A percentile compares a stretch with the other conserved stretches of the same genome.
phyloP scores from a whole-genome alignment of 306 rosid species.

The Vigna trinervia region DNA sequence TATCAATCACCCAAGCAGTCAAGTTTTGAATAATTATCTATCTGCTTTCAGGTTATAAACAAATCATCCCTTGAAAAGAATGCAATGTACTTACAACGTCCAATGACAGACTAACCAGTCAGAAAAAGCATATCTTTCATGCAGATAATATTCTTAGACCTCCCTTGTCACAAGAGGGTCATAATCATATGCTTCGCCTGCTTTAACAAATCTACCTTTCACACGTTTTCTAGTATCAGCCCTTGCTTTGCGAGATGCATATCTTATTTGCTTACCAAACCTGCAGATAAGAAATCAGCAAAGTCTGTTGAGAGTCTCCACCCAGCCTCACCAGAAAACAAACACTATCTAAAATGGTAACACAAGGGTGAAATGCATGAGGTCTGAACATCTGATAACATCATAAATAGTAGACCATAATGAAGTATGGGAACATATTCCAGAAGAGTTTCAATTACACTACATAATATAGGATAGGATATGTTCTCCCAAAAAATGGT shows the following conservation, averaged over 20 bases:
- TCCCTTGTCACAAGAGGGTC: constrained; percentile 63
- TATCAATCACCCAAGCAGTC: constrained; percentile 31
- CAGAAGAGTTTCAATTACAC: background rate
- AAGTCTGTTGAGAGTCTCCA: constrained; percentile 24
- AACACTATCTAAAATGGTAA: constrained; percentile 9
- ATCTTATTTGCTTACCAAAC: constrained; percentile 94
- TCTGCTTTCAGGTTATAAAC: constrained; percentile 24
- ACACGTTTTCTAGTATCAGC: constrained; percentile 93
- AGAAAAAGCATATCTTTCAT: constrained; percentile 46
- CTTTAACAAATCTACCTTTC: constrained; percentile 89
- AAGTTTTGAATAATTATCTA: constrained; percentile 25
- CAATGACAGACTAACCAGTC: constrained; percentile 36
- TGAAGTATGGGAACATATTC: constrained; percentile 20
- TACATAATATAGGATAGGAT: no score
- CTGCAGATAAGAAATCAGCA: constrained; percentile 53
- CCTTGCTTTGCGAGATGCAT: constrained; percentile 90
- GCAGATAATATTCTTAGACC: constrained; percentile 44
- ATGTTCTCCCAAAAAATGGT: no score
- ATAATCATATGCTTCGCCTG: constrained; percentile 79
- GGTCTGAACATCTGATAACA: constrained; percentile 13
- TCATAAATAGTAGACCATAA: background rate
- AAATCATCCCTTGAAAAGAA: constrained; percentile 11
- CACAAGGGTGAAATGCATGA: constrained; percentile 8
- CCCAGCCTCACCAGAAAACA: constrained; percentile 25
- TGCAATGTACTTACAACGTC: constrained; percentile 38